These are phyloP conservation scores for Fraxinus sp. DNA, from an alignment of 305 asterid species.

Conservation along the genomic window DNA sequence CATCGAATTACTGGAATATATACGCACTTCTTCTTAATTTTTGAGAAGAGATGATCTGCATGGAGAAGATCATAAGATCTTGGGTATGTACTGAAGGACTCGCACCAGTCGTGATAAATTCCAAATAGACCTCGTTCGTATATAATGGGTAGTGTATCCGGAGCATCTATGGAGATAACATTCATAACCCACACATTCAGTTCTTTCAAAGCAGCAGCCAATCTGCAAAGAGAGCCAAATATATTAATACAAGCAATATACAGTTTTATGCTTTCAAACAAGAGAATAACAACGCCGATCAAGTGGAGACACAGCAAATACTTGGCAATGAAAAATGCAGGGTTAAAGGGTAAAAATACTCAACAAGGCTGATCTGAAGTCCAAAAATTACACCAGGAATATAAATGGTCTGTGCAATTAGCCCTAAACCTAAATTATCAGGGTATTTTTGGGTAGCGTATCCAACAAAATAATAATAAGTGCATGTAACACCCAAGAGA, in stretches of 20 bases:
- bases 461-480: neutral
- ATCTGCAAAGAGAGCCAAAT: slow-evolving; percentile 30
- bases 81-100: slow-evolving; percentile 79
- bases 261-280: neutral
- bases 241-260: neutral
- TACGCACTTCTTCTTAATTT: slow-evolving; percentile 49
- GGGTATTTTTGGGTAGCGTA: neutral
- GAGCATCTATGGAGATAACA: slow-evolving; percentile 57
- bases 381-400: neutral
- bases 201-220: slow-evolving; percentile 63
- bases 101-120: slow-evolving; percentile 79
- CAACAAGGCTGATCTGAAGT: neutral
- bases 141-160: slow-evolving; percentile 65
- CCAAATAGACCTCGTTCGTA: slow-evolving; percentile 70
- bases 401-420: neutral
- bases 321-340: neutral
- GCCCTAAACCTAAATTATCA: neutral
- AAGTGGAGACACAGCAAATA: no score
- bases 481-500: neutral
- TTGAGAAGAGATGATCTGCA: slow-evolving; percentile 78
- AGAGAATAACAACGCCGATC: neutral
- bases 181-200: slow-evolving; percentile 94
- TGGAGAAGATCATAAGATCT: slow-evolving; percentile 84
- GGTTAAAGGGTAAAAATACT: neutral
- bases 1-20: neutral